Percentiles rank a stretch among this genome's conserved stretches.
phyloP scores from a whole-genome alignment of 441 rosid genomes.

The Mallotus japonicus region DNA sequence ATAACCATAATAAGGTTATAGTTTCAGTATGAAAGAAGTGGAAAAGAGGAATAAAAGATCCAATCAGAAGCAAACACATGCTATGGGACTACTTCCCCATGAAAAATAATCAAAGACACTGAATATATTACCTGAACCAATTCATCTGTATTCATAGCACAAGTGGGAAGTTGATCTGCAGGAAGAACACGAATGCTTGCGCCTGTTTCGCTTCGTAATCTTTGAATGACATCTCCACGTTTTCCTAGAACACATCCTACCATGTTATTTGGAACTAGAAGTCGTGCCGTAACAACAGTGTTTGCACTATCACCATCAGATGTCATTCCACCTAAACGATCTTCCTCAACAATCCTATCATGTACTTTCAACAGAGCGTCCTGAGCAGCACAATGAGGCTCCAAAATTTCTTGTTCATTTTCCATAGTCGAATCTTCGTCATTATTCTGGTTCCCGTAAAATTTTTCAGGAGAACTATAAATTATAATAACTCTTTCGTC shows the following conservation, averaged over 20 bases:
- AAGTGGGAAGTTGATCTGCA: conserved; percentile 48
- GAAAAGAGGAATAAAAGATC: background rate
- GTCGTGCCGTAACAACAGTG: conserved; percentile 39
- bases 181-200: conserved; percentile 60
- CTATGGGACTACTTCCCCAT: background rate
- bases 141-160: conserved; percentile 56
- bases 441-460: conserved; percentile 21
- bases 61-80: background rate
- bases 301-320: conserved; percentile 41
- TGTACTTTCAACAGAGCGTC: conserved; percentile 63
- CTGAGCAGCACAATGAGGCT: conserved; percentile 62
- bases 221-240: conserved; percentile 55
- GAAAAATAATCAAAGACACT: conserved; percentile 11
- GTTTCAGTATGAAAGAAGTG: background rate
- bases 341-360: conserved; percentile 49
- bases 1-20: too few species aligned
- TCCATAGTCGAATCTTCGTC: conserved; percentile 31
- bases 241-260: conserved; percentile 62
- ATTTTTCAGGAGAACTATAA: conserved; percentile 39
- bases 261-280: conserved; percentile 57
- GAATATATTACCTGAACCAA: conserved; percentile 50
- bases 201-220: conserved; percentile 52
- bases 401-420: conserved; percentile 30
- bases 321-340: conserved; percentile 41
- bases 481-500: conserved; percentile 63